Conservation (phyloP, 495 filamentous ascomycete genomes). For the Corynascus novoguineensis region DNA sequence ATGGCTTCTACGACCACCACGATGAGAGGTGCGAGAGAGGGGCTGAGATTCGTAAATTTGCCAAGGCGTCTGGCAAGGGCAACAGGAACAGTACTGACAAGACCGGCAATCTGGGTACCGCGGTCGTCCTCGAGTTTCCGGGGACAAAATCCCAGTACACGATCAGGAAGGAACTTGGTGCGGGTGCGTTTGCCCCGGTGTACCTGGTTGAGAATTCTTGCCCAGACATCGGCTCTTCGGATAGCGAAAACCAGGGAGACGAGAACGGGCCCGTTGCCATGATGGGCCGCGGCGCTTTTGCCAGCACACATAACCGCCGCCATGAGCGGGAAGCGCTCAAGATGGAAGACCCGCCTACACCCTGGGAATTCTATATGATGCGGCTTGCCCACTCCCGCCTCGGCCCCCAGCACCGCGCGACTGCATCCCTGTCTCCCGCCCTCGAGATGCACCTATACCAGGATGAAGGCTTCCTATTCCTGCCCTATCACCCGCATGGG, state of each 20-base stretch:
- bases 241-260: slow-evolving; percentile 44
- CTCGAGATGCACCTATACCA: slow-evolving; percentile 84
- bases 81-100: slow-evolving; percentile 58
- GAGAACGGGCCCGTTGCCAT: slow-evolving; percentile 43
- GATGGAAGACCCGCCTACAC: slow-evolving; percentile 74
- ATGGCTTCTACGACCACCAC: slow-evolving; percentile 70
- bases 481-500: slow-evolving; percentile 84
- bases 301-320: slow-evolving; percentile 40
- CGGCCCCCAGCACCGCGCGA: slow-evolving; percentile 56
- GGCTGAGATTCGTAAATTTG: slow-evolving; percentile 71
- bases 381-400: slow-evolving; percentile 70
- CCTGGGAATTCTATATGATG: slow-evolving; percentile 98
- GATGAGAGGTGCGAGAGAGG: slow-evolving; percentile 53
- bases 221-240: slow-evolving; percentile 34
- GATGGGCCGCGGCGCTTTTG: slow-evolving; percentile 49
- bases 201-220: slow-evolving; percentile 74
- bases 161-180: slow-evolving; percentile 80
- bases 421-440: slow-evolving; percentile 69
- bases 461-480: slow-evolving; percentile 77
- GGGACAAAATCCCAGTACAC: slow-evolving; percentile 59
- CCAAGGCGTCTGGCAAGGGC: slow-evolving; percentile 59
- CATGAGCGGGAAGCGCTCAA: slow-evolving; percentile 77
- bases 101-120: slow-evolving; percentile 47
- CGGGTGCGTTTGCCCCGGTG: slow-evolving; percentile 90
- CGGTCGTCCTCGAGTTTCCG: slow-evolving; percentile 62